These are phyloP conservation scores for Trametes villosa DNA, from an alignment of 768 basidiomycete species.

Conservation along the genomic window DNA sequence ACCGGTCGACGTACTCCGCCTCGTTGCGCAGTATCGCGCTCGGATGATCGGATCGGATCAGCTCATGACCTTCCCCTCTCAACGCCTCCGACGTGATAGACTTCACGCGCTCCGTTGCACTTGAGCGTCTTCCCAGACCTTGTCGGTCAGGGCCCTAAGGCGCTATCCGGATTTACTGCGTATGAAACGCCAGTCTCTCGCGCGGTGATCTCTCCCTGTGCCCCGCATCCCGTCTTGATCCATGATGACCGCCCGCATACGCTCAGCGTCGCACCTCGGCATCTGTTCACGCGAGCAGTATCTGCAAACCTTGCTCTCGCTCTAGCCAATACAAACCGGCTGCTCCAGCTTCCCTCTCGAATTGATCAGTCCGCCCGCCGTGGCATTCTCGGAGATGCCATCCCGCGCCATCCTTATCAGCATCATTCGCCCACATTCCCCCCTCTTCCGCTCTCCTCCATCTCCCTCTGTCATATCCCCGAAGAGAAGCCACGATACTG, in stretches of 20 bases:
- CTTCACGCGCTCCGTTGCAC: not conserved
- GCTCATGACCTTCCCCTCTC: constrained; percentile 15
- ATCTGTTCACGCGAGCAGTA: constrained; percentile 8
- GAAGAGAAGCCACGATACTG: not conserved
- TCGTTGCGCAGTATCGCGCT: constrained; percentile 1
- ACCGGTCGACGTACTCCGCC: constrained; percentile 6
- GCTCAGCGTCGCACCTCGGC: not conserved
- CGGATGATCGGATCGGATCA: constrained; percentile 24
- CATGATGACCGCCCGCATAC: constrained; percentile 6
- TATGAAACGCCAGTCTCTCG: not conserved
- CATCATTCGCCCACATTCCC: not conserved
- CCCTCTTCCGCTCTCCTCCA: not conserved
- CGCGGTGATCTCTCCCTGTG: not conserved
- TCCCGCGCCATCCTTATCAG: constrained; percentile 6
- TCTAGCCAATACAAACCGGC: not conserved
- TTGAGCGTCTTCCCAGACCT: not conserved
- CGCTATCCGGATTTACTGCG: not conserved
- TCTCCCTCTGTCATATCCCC: not conserved
- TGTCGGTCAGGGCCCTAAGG: not conserved
- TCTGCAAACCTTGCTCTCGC: constrained; percentile 1
- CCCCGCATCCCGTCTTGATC: not conserved
- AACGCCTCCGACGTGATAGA: not conserved
- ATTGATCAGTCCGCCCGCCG: not conserved
- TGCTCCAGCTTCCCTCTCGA: not conserved
- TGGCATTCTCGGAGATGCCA: constrained; percentile 13